A percentile compares a stretch with the other conserved stretches of the same genome.
Conservation (phyloP, 2,329 filamentous ascomycete species). For the Exophiala spinifera region DNA sequence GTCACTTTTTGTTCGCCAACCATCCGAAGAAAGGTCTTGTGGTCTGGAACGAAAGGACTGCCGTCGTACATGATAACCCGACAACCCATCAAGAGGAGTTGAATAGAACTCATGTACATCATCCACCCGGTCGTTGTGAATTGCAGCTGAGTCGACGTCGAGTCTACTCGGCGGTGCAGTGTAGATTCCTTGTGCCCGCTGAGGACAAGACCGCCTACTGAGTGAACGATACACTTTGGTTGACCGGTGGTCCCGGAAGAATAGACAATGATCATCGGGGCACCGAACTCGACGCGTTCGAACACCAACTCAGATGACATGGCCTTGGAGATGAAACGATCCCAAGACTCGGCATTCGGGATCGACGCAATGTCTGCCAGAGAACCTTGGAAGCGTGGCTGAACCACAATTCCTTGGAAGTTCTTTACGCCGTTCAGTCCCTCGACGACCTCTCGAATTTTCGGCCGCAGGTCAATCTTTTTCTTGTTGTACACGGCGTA, state of each 20-base stretch:
- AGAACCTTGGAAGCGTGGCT: neutral
- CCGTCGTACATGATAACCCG: too few relatives aligned
- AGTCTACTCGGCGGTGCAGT: conserved; percentile 44
- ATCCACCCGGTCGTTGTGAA: conserved; percentile 50
- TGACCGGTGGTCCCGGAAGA: conserved; percentile 75
- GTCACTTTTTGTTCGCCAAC: conserved; percentile 49
- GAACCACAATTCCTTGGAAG: conserved; percentile 59
- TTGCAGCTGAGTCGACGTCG: conserved; percentile 48
- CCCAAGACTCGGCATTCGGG: neutral
- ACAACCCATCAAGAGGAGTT: conserved; percentile 49
- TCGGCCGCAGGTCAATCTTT: conserved; percentile 40
- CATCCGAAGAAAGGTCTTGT: too few relatives aligned
- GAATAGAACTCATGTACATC: conserved; percentile 53
- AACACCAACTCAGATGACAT: conserved; percentile 47
- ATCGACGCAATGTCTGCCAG: too few relatives aligned
- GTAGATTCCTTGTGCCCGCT: conserved; percentile 56
- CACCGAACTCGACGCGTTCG: conserved; percentile 62
- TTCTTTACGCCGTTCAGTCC: conserved; percentile 51
- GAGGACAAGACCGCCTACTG: conserved; percentile 40
- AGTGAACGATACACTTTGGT: conserved; percentile 85
- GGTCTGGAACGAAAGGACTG: too few relatives aligned
- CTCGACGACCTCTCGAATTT: conserved; percentile 6
- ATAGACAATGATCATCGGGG: conserved; percentile 74
- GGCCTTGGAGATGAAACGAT: conserved; percentile 36
- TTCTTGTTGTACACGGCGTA: conserved; percentile 75